Base-by-base conservation (phyloP, 371 early-diverging fungal species). In the Rhizopus sp. region DNA sequence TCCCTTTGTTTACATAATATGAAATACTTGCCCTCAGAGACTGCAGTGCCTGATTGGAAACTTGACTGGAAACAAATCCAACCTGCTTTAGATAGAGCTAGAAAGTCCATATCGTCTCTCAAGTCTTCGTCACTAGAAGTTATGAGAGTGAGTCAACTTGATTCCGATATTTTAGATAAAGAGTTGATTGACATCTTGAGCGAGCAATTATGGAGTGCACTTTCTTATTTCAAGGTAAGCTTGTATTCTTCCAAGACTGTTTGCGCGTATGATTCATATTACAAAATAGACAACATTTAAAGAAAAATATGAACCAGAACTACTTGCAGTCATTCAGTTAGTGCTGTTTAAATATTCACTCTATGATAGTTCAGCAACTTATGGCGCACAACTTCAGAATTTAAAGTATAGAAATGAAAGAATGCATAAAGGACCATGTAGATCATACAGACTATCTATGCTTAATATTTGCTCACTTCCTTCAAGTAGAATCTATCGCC, bases 101-200 rank as follows among this genome's bases (percentile, higher is more conserved):
- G 84, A 44, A 66, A 79, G 31, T 80, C 82, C 16, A 72, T 83
- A 64, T 77, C 80, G 10, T 75, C 80, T 5, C 65, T 81, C 13
- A 77, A 78, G 34, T 76, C 82, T 0, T 78, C 81, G 3, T 82
- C 86, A 10, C 68, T 90, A 10, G 85, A 83, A 62, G 85, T 87
- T 38, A 81, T 88, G 78, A 85, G 94, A 33, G 93, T 93, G 33
- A 84, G 88, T 63, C 93, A 95, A 69, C 81, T 95, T 34, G 96
- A 95, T 73, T 89, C 94, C 5, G 91, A 90, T 42, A 80, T 91
- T 48, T 79, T 94, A 50, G 93, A 95, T 56, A 69, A 63, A 34
- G 96, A 94, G 62, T 70, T 95, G 12, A 71, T 85, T 37, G 81
- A 72, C 42, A 84, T 90, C 55, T 72, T 94, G 32, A 87, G 90